Conservation (phyloP, 2,329 filamentous ascomycete genomes). For the Lecanicillium sp. region DNA sequence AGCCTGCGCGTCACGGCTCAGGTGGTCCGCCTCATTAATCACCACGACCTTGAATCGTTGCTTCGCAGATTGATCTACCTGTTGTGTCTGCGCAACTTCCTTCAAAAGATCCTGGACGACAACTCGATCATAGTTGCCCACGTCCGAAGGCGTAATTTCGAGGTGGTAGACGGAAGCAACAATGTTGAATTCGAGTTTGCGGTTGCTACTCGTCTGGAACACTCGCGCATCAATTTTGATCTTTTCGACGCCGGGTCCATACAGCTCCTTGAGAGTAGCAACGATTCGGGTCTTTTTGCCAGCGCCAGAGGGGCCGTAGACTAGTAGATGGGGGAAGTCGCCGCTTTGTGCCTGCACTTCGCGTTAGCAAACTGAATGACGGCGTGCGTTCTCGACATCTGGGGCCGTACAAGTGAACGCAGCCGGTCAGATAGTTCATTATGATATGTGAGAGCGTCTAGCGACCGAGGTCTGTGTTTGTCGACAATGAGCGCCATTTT, state of each 20-base stretch:
- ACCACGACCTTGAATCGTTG: conserved; percentile 98
- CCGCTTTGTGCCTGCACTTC: conserved; percentile 75
- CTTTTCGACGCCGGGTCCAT: conserved; percentile 95
- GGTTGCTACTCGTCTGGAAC: conserved; percentile 91
- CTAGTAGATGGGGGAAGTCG: conserved; percentile 94
- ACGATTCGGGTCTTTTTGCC: conserved; percentile 98
- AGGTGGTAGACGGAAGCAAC: conserved; percentile 96
- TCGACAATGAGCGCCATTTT: conserved; percentile 64
- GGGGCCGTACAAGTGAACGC: conserved; percentile 63
- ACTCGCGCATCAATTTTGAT: conserved; percentile 98
- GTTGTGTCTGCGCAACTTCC: conserved; percentile 96
- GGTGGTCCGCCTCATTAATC: conserved; percentile 95
- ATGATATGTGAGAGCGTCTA: conserved; percentile 80
- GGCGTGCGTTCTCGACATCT: too few relatives aligned
- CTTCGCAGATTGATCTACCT: conserved; percentile 86
- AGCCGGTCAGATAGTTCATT: conserved; percentile 80
- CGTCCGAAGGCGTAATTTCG: conserved; percentile 95
- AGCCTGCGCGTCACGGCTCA: conserved; percentile 90
- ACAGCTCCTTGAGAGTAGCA: conserved; percentile 89
- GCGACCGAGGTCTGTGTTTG: conserved; percentile 64
- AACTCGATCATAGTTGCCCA: conserved; percentile 92
- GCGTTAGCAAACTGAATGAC: conserved; percentile 10
- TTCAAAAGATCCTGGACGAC: conserved; percentile 94
- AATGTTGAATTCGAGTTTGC: conserved; percentile 99
- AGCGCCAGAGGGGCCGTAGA: conserved; percentile 93